Base-by-base conservation (phyloP, 257 asterid genomes). In the Handroanthus guayacan region DNA sequence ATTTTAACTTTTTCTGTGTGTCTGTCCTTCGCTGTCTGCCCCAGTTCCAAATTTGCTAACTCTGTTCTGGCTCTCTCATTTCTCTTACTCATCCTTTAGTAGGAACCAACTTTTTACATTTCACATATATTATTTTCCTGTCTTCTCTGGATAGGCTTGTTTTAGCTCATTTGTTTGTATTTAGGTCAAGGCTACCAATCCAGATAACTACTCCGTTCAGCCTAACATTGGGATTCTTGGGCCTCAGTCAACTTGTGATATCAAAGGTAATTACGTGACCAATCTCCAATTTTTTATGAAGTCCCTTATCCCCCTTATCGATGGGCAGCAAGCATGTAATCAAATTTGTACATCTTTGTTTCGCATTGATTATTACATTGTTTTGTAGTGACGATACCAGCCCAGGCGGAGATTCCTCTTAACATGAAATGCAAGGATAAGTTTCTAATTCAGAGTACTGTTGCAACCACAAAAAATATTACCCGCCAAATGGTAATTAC, bases 161-260 rank as follows among this genome's bases (percentile, higher is more conserved):
- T 25, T 0, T 25, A 25, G 18, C 52, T 67, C 9, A 18, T 0
- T 44, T 44, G 9, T 25, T 25, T 60, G 73, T 72, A 81, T 43
- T 41, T 65, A 65, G 88, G 88, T 84, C 62, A 84, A 79, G 77
- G 79, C 88, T 6, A 81, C 86, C 5, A 75, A 79, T 72, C 88
- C 82, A 2, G 72, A 79, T 71, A 84, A 84, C 62, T 84, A 84
- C 67, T 78, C 79, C 36, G 86, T 84, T 16, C 72, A 77, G 48
- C 88, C 86, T 45, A 84, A 81, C 73, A 73, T 79, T 36, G 88
- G 88, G 69, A 72, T 81, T 67, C 78, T 84, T 43, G 63, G 64
- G 67, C 88, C 88, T 11, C 72, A 51, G 10, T 79, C 86, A 34
- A 57, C 82, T 34, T 78, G 84, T 61, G 84, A 64, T 51, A 64